Evolutionary conservation across 495 filamentous ascomycete genomes (phyloP), one percentile per base, ranked within the genome.

Genomic region (Immersiella caudata): DNA sequence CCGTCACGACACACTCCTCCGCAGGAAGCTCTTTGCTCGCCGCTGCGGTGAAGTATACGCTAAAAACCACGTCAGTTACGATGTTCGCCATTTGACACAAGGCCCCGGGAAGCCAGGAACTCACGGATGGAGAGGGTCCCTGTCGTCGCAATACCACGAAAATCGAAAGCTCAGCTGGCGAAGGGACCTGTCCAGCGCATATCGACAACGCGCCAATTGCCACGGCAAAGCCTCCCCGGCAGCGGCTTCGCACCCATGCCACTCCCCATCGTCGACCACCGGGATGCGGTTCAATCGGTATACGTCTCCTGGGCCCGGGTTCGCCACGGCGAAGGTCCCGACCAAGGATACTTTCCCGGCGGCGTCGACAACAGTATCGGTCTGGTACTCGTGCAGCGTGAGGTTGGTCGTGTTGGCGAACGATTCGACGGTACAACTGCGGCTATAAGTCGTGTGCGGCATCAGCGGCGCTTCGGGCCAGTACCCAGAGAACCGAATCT

Each of bases 371-470:
- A 20, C 29, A 4, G 51, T 33, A 9, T 65, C 62, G 57, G 75
- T 64, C 20, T 67, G 59, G 36, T 74, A 74, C 14, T 68, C 56
- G 12, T 61, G 59, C 1, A 76, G 63, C 7, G 40, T 56, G 20
- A 74, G n/a, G 21, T 64, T 52, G 2, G 70, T 68, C 5, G 67
- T 63, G 65, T 73, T 71, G 63, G 68, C 18, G 57, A 74, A 56
- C 14, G 73, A 76, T 22, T 60, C 51, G 18, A 75, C 68, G 9
- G 84, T 87, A 70, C 83, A 82, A 64, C 78, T 82, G 60, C 88
- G 86, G 75, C 68, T 68, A 5, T 86, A 84, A 24, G 76, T 78
- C 51, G 72, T 79, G 25, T 91, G 89, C 67, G 86, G 84, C 54
- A 82, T 73, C 26, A 58, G 58, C 6, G 72, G 76, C 16, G 73